phyloP scores from a whole-genome alignment of 345 rosid species.

The Heritiera littoralis region DNA sequence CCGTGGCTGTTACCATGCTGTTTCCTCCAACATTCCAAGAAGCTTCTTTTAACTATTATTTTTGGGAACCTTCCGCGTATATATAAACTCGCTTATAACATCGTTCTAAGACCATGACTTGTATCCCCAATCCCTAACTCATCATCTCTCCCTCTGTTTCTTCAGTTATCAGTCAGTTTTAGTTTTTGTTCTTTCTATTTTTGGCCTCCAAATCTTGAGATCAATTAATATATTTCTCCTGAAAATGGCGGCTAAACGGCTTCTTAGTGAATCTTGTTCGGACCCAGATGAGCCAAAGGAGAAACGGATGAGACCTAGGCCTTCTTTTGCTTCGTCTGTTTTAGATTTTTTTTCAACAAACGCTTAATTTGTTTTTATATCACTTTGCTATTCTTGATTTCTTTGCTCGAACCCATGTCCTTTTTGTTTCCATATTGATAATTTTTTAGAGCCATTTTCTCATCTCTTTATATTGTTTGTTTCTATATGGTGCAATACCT shows the following conservation, averaged over 20 bases:
- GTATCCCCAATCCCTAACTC: neutral
- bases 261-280: constrained; percentile 38
- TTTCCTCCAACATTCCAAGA: constrained; percentile 20
- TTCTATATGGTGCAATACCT: constrained; percentile 1
- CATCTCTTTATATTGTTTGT: constrained; percentile 7
- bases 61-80: neutral
- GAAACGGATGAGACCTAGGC: constrained; percentile 51
- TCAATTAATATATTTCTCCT: neutral
- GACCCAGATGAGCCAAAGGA: constrained; percentile 49
- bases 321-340: constrained; percentile 78
- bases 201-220: neutral
- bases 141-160: neutral
- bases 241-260: constrained; percentile 69
- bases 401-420: neutral
- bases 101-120: neutral
- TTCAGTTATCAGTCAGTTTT: neutral
- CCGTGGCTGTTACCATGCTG: neutral
- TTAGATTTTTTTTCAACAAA: neutral
- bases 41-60: constrained; percentile 17
- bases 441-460: neutral
- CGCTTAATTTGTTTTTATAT: neutral
- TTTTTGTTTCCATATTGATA: constrained; percentile 1
- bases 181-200: neutral
- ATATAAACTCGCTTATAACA: neutral
- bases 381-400: neutral